phyloP scores from a whole-genome alignment of 2,329 filamentous ascomycete genomes.

The Neopestalotiopsis rosae region DNA sequence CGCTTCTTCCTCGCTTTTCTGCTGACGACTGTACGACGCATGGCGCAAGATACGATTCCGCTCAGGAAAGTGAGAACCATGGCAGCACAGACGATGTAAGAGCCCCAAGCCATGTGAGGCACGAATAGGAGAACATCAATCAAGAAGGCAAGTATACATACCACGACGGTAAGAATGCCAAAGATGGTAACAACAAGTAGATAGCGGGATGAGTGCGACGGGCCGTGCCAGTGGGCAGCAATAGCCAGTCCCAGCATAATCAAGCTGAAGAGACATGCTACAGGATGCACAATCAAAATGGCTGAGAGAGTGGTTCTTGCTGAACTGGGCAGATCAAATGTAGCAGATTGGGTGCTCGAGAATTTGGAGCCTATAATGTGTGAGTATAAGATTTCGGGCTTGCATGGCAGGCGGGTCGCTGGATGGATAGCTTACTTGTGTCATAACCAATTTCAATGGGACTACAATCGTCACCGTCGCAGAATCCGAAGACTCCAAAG shows the following conservation, averaged over 20 bases:
- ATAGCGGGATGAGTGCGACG: constrained; percentile 89
- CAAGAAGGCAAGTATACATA: constrained; percentile 85
- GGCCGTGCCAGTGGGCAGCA: constrained; percentile 83
- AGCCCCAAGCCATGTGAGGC: constrained; percentile 91
- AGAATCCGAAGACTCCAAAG: constrained; percentile 95
- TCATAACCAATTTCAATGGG: constrained; percentile 84
- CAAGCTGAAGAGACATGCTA: constrained; percentile 85
- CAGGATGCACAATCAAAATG: constrained; percentile 90
- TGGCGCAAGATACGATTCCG: constrained; percentile 87
- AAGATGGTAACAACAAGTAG: constrained; percentile 86
- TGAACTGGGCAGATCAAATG: constrained; percentile 61
- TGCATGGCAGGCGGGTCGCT: not conserved
- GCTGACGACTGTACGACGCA: constrained; percentile 90
- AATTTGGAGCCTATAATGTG: constrained; percentile 25
- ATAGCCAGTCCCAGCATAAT: constrained; percentile 82
- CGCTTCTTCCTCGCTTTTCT: constrained; percentile 91
- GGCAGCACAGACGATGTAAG: constrained; percentile 89
- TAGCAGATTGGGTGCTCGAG: constrained; percentile 26
- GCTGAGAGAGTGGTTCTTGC: constrained; percentile 74
- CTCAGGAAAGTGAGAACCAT: constrained; percentile 84
- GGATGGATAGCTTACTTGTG: constrained; percentile 64
- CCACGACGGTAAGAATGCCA: constrained; percentile 81
- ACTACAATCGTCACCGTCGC: constrained; percentile 70
- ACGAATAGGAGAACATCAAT: constrained; percentile 95
- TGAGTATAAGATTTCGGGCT: constrained; percentile 20